Evolutionary conservation across 1,284 basidiomycete species (phyloP).

Genomic region (Irpex rosettiformis): DNA sequence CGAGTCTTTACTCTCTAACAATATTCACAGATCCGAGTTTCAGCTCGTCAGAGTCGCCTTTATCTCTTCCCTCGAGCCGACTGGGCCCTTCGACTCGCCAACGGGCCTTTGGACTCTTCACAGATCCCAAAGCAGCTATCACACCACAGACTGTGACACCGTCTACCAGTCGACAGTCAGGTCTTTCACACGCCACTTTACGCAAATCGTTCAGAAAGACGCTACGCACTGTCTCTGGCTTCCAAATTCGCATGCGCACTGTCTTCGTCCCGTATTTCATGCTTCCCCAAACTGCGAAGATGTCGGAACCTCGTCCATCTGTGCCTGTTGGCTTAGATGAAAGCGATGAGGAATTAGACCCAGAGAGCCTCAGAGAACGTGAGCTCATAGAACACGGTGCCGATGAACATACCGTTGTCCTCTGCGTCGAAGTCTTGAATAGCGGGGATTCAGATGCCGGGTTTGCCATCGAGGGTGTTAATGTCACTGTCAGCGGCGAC

Average conservation of each 20-base stretch:
- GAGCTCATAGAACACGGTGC: constrained; percentile 64
- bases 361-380: constrained; percentile 39
- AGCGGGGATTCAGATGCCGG: constrained; percentile 56
- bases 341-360: constrained; percentile 36
- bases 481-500: constrained; percentile 72
- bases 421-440: constrained; percentile 86
- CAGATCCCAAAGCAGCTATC: background rate
- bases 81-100: constrained; percentile 60
- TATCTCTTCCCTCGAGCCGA: constrained; percentile 60
- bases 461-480: constrained; percentile 71
- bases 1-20: background rate
- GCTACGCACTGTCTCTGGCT: constrained; percentile 72
- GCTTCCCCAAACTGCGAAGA: constrained; percentile 33
- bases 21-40: constrained; percentile 44
- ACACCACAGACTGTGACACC: constrained; percentile 13
- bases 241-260: constrained; percentile 85
- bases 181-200: constrained; percentile 50
- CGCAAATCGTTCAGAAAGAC: constrained; percentile 85
- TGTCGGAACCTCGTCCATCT: background rate
- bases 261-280: constrained; percentile 82
- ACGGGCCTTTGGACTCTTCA: constrained; percentile 47
- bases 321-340: constrained; percentile 24
- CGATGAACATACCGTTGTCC: constrained; percentile 78
- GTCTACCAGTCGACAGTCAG: constrained; percentile 21
- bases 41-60: constrained; percentile 29